Evolutionary conservation across 257 asterid genomes (phyloP).

Genomic region (Nicotiana attenuata): DNA sequence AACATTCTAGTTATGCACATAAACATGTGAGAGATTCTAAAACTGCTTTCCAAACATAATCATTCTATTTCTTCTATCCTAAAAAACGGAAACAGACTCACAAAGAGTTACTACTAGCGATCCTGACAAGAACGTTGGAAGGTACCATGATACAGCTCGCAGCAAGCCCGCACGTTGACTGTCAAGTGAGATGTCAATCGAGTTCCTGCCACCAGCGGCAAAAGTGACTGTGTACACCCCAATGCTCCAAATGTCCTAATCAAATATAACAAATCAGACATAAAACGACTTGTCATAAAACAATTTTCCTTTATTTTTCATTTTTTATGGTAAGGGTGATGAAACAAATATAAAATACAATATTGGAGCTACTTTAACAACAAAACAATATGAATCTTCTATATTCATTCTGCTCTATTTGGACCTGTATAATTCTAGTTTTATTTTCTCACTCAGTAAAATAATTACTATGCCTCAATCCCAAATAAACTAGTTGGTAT

Average conservation of each 20-base stretch:
- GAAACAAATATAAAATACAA: neutral
- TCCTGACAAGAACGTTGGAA: conserved; percentile 97
- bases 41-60: neutral
- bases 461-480: neutral
- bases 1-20: neutral
- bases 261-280: neutral
- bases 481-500: neutral
- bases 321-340: neutral
- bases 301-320: neutral
- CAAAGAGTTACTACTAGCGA: conserved; percentile 80
- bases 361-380: neutral
- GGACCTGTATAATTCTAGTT: neutral
- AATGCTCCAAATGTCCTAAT: conserved; percentile 70
- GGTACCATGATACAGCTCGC: conserved; percentile 98
- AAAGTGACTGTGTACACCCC: conserved; percentile 67
- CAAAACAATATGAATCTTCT: neutral
- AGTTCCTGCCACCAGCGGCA: conserved; percentile 57
- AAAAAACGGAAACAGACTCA: conserved; percentile 47
- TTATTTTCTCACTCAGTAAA: neutral
- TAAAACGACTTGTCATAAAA: neutral
- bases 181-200: conserved; percentile 66
- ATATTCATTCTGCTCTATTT: neutral
- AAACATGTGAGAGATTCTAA: neutral
- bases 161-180: conserved; percentile 66
- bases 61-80: conserved; percentile 14